phyloP scores from a whole-genome alignment of 768 basidiomycete species.

The Dictyophora rubrovolvata region DNA sequence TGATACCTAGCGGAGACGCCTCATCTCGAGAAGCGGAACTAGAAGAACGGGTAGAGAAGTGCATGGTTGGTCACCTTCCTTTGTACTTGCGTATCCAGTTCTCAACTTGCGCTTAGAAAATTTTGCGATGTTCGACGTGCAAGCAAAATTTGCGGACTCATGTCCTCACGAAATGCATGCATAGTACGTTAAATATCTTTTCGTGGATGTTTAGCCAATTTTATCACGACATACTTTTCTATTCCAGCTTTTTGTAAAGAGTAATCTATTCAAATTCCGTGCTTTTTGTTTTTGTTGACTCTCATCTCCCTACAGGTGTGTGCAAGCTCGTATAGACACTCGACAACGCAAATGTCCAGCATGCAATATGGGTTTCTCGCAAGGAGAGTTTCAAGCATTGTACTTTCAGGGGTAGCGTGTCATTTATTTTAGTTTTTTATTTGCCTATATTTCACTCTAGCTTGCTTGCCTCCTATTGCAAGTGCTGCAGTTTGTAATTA shows the following conservation, averaged over 20 bases:
- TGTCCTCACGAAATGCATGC: conserved; percentile 82
- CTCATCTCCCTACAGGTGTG: conserved; percentile 33
- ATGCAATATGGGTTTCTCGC: conserved; percentile 72
- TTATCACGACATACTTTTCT: too few relatives aligned
- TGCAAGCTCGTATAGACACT: conserved; percentile 79
- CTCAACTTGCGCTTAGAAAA: conserved; percentile 34
- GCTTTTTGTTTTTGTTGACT: conserved; percentile 9
- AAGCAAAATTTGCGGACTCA: conserved; percentile 65
- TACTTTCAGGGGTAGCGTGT: conserved; percentile 38
- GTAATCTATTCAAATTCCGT: conserved; percentile 7
- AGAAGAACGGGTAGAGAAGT: conserved; percentile 41
- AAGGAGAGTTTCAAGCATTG: conserved; percentile 67
- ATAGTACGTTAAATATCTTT: conserved; percentile 48
- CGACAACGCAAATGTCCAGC: conserved; percentile 92
- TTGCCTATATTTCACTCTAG: neutral
- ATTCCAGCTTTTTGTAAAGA: conserved; percentile 71
- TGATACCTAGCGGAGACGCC: conserved; percentile 19
- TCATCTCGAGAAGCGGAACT: conserved; percentile 28
- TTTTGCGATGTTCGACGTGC: conserved; percentile 88
- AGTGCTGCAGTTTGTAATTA: neutral
- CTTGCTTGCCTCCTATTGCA: neutral
- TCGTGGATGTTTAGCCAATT: too few relatives aligned
- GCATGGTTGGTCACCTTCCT: conserved; percentile 39
- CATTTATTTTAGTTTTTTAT: neutral
- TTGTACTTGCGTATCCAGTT: neutral